These are phyloP conservation scores for Coprinellus micaceus DNA, from an alignment of 768 basidiomycete genomes.

Conservation along the genomic window DNA sequence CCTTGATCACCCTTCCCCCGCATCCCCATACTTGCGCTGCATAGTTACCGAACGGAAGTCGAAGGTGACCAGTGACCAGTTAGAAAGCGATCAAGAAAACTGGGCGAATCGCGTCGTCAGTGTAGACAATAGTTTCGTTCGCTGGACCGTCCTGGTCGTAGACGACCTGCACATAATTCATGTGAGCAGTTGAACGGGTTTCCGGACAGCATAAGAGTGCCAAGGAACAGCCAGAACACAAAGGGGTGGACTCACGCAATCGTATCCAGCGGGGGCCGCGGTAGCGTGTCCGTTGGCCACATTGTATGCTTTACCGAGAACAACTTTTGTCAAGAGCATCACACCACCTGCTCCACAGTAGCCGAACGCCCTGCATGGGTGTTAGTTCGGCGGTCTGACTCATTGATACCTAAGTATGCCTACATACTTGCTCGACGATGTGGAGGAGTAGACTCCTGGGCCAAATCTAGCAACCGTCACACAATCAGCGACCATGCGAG, in stretches of 20 bases:
- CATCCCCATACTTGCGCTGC: too few species aligned
- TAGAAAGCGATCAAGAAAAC: not conserved
- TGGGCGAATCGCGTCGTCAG: not conserved
- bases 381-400: not conserved
- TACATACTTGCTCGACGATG: conserved; percentile 29
- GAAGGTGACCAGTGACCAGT: too few species aligned
- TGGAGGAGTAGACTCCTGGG: conserved; percentile 15
- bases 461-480: conserved; percentile 2
- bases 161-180: not conserved
- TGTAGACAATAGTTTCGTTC: not conserved
- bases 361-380: conserved; percentile 20
- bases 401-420: not conserved
- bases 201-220: too few species aligned
- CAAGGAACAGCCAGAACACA: too few species aligned
- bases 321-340: conserved; percentile 27
- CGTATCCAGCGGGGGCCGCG: conserved; percentile 23
- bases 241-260: conserved; percentile 27
- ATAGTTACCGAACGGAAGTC: too few species aligned
- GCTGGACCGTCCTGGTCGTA: not conserved
- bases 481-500: not conserved
- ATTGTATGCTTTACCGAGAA: conserved; percentile 23
- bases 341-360: conserved; percentile 20
- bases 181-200: too few species aligned
- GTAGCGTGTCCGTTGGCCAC: conserved; percentile 20
- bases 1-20: too few species aligned